Percentiles rank a stretch among this genome's conserved stretches.
Evolutionary conservation across 164 flowering plant genomes (phyloP).

Genomic region (Vitis labrusca): DNA sequence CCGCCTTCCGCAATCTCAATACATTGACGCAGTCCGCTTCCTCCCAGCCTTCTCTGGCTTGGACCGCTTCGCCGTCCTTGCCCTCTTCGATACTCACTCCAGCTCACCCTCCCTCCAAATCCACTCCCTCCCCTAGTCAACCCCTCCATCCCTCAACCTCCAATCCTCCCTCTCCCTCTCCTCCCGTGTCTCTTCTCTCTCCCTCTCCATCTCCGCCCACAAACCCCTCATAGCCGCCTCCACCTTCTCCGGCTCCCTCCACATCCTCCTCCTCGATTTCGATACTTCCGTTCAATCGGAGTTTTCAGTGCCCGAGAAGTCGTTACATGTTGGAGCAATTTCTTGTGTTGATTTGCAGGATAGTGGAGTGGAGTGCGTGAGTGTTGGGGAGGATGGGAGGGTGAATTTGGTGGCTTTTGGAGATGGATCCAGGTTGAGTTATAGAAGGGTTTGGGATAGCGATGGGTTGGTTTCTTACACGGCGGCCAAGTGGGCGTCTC

Average conservation of each 20-base stretch:
- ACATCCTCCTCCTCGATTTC: slow-evolving; percentile 34
- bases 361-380: slow-evolving; percentile 56
- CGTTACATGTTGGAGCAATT: slow-evolving; percentile 53
- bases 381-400: slow-evolving; percentile 81
- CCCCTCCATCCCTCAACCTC: too few species aligned
- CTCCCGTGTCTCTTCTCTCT: slow-evolving; percentile 61
- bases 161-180: slow-evolving; percentile 35
- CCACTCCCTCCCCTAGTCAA: slow-evolving; percentile 20
- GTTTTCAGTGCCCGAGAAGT: slow-evolving; percentile 33
- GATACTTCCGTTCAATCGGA: slow-evolving; percentile 34
- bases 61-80: slow-evolving; percentile 41
- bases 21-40: slow-evolving; percentile 81
- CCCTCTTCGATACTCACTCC: slow-evolving; percentile 55
- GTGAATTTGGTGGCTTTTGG: slow-evolving; percentile 61
- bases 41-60: slow-evolving; percentile 64
- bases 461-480: slow-evolving; percentile 69
- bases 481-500: slow-evolving; percentile 82
- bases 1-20: slow-evolving; percentile 62
- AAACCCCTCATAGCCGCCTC: slow-evolving; percentile 69
- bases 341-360: slow-evolving; percentile 58
- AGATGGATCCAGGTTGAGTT: slow-evolving; percentile 25
- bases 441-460: slow-evolving; percentile 54
- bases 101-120: slow-evolving; percentile 57
- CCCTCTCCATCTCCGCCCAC: slow-evolving; percentile 31
- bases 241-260: slow-evolving; percentile 58